phyloP scores from a whole-genome alignment of 1,284 basidiomycete genomes.

The Meripilus lineatus region DNA sequence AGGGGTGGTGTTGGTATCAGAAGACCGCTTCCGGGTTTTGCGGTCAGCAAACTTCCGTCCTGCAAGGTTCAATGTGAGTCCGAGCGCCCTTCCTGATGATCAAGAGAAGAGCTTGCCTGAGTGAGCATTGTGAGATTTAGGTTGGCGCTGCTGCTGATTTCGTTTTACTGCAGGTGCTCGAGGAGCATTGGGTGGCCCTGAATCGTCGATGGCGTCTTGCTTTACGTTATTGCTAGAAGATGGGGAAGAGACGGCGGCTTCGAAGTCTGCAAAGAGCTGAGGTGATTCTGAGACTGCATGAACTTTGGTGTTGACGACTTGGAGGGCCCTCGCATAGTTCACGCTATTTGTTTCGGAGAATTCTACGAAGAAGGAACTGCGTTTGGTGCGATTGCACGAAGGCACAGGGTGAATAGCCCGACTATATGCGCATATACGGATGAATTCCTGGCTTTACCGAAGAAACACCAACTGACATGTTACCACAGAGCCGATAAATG shows the following conservation, averaged over 20 bases:
- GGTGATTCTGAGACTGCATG: constrained; percentile 18
- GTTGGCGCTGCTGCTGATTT: too few relatives aligned
- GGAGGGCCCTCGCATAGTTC: constrained; percentile 20
- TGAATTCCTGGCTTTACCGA: neutral
- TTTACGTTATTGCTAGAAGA: neutral
- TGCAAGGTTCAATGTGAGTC: neutral
- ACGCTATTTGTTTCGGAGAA: constrained; percentile 23
- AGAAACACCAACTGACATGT: neutral
- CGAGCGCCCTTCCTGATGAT: neutral
- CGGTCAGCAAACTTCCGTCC: neutral
- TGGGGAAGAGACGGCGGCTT: constrained; percentile 7
- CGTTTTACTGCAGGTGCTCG: too few relatives aligned
- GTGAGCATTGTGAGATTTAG: constrained; percentile 3
- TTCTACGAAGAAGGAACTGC: constrained; percentile 24
- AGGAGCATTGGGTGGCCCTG: too few relatives aligned
- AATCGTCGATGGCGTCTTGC: too few relatives aligned
- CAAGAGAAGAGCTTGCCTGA: neutral
- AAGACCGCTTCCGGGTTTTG: too few relatives aligned
- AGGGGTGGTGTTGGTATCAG: too few relatives aligned
- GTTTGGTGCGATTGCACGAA: constrained; percentile 7
- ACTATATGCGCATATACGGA: constrained; percentile 11
- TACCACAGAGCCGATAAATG: too few relatives aligned
- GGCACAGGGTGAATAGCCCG: constrained; percentile 19
- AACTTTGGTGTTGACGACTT: constrained; percentile 18
- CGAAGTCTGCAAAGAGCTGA: constrained; percentile 18